Percentiles rank a stretch among this genome's conserved stretches.
These are phyloP conservation scores for Phytophthora syringae DNA, from an alignment of 352 stramenopile species.

Conservation along the genomic window DNA sequence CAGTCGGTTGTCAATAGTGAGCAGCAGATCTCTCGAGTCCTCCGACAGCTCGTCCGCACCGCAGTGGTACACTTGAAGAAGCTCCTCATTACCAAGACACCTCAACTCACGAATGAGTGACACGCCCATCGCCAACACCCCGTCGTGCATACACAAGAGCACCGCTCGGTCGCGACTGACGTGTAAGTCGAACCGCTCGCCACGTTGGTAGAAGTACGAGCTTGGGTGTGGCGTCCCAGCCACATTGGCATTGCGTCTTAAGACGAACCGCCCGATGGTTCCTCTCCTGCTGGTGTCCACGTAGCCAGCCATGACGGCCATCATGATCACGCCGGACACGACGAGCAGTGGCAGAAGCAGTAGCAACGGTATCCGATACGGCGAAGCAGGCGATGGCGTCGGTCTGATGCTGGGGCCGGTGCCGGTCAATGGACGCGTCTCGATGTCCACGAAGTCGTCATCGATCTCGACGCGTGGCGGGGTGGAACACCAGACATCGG, in stretches of 20 bases:
- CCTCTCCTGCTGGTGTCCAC: constrained; percentile 21
- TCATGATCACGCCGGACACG: constrained; percentile 18
- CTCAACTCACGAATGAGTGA: constrained; percentile 64
- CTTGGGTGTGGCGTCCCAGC: constrained; percentile 14
- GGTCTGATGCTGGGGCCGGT: too few relatives aligned
- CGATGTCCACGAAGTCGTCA: constrained; percentile 17
- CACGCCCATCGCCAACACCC: constrained; percentile 45
- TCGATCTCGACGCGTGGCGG: constrained; percentile 14
- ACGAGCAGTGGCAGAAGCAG: constrained; percentile 17
- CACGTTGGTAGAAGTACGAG: constrained; percentile 23
- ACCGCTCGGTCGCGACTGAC: constrained; percentile 30
- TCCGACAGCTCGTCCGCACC: constrained; percentile 46
- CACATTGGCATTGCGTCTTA: constrained; percentile 9
- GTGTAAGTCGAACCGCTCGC: constrained; percentile 27
- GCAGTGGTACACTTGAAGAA: constrained; percentile 32
- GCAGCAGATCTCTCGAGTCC: constrained; percentile 37
- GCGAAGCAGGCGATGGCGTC: constrained; percentile 7
- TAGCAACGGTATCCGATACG: constrained; percentile 12
- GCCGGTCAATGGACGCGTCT: constrained; percentile 21
- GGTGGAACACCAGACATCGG: constrained; percentile 20
- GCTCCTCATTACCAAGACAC: constrained; percentile 41
- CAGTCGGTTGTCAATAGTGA: constrained; percentile 43
- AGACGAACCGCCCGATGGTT: constrained; percentile 14
- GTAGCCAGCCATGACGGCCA: constrained; percentile 19
- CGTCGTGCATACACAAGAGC: constrained; percentile 49